Conservation (phyloP, 352 stramenopile species). For the Phytopythium mirpurense region DNA sequence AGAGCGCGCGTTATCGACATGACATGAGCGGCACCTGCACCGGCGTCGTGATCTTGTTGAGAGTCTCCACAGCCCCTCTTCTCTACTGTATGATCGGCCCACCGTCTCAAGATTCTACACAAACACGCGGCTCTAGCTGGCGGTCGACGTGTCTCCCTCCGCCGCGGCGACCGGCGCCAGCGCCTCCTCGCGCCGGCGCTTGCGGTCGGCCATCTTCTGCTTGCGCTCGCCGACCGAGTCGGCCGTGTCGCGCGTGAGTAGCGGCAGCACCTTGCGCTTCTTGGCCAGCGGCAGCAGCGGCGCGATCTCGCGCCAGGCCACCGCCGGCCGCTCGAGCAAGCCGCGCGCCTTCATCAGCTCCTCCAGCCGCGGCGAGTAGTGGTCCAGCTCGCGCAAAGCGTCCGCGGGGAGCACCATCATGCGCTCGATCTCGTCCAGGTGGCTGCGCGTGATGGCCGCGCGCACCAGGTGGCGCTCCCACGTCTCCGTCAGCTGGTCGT, state of each 20-base stretch:
- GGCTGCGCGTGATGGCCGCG: slow-evolving; percentile 64
- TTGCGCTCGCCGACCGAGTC: slow-evolving; percentile 81
- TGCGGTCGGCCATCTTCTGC: slow-evolving; percentile 62
- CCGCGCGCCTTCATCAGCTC: slow-evolving; percentile 67
- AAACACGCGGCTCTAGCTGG: too few species aligned
- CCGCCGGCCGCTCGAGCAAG: slow-evolving; percentile 24
- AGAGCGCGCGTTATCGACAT: too few species aligned
- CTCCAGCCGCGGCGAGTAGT: slow-evolving; percentile 68
- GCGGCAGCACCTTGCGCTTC: slow-evolving; percentile 51
- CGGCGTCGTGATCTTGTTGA: too few species aligned
- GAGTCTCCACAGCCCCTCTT: too few species aligned
- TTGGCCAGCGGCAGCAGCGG: slow-evolving; percentile 49
- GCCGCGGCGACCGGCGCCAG: not conserved
- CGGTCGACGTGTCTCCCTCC: too few species aligned
- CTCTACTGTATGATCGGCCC: too few species aligned
- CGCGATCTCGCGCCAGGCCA: slow-evolving; percentile 53
- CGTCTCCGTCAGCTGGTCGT: slow-evolving; percentile 69
- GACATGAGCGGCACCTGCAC: too few species aligned
- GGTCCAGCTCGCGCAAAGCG: slow-evolving; percentile 64
- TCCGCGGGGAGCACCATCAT: slow-evolving; percentile 34
- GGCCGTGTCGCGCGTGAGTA: slow-evolving; percentile 64
- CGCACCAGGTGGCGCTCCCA: slow-evolving; percentile 84
- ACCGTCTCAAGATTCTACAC: too few species aligned
- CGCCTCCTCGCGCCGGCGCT: slow-evolving; percentile 47
- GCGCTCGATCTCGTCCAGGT: slow-evolving; percentile 53